These are phyloP conservation scores for Solanum gandarillasii DNA, from an alignment of 257 asterid species.

Conservation along the genomic window DNA sequence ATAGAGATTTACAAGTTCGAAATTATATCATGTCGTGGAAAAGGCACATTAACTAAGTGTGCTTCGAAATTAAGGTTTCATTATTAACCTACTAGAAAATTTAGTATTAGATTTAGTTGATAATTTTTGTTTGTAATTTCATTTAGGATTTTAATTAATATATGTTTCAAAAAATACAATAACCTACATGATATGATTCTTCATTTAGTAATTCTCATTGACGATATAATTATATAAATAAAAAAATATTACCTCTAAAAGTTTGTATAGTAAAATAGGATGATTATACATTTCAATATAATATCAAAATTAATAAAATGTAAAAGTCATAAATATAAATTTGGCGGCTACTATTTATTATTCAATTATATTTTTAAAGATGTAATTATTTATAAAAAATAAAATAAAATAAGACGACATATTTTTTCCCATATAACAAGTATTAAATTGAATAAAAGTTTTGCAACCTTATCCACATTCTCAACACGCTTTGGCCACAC, in stretches of 20 bases:
- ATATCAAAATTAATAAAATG: no score
- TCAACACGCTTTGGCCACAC: not conserved
- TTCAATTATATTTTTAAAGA: no score
- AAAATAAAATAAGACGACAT: not conserved
- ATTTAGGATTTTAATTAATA: not conserved
- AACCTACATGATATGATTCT: not conserved
- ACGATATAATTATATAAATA: no score
- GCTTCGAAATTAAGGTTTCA: not conserved
- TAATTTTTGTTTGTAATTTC: not conserved
- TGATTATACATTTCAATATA: no score
- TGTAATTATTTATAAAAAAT: not conserved
- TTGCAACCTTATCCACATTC: not conserved
- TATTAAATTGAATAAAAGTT: not conserved
- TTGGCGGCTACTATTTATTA: no score
- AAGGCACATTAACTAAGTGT: fast-evolving
- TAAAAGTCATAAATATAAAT: no score
- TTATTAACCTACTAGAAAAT: not conserved
- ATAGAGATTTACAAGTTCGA: no score
- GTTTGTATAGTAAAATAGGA: no score
- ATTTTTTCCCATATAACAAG: not conserved
- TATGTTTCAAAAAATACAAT: not conserved
- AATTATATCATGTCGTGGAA: no score
- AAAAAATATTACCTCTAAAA: no score
- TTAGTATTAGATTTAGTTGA: not conserved
- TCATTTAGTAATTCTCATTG: no score